These are phyloP conservation scores for Pleurostoma richardsiae DNA, from an alignment of 2,329 filamentous ascomycete species.

Conservation along the genomic window DNA sequence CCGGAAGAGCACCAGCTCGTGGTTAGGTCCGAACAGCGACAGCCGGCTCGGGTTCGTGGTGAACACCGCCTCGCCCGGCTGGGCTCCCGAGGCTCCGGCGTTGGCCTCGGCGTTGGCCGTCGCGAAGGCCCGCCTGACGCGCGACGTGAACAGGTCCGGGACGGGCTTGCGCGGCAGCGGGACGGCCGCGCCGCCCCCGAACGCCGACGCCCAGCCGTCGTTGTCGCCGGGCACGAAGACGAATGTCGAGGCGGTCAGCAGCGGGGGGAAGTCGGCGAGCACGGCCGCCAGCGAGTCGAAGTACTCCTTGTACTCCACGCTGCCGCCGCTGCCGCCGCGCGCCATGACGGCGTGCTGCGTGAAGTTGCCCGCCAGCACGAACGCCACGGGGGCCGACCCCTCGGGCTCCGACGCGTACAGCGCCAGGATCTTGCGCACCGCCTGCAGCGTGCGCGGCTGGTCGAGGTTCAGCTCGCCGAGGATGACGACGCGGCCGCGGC, in stretches of 20 bases:
- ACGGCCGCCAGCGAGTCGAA: conserved; percentile 84
- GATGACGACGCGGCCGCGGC: conserved; percentile 60
- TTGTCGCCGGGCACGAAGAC: conserved; percentile 95
- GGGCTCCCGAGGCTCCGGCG: conserved; percentile 34
- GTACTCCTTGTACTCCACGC: conserved; percentile 94
- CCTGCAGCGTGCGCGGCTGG: conserved; percentile 73
- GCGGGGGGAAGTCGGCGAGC: conserved; percentile 74
- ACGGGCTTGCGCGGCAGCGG: conserved; percentile 67
- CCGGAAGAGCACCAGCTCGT: conserved; percentile 82
- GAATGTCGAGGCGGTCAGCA: conserved; percentile 78
- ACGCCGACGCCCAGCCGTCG: conserved; percentile 92
- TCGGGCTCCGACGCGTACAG: conserved; percentile 64
- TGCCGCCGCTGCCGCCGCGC: conserved; percentile 65
- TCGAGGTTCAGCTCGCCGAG: conserved; percentile 86
- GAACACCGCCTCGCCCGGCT: conserved; percentile 74
- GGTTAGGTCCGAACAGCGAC: conserved; percentile 78
- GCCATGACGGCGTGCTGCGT: conserved; percentile 60
- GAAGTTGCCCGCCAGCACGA: conserved; percentile 86
- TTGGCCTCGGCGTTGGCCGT: conserved; percentile 69
- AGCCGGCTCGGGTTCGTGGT: conserved; percentile 81
- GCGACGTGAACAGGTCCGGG: conserved; percentile 84
- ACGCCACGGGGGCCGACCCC: conserved; percentile 66
- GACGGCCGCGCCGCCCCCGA: conserved; percentile 68
- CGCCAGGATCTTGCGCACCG: conserved; percentile 72
- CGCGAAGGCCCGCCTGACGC: conserved; percentile 76